Conservation (phyloP, 768 basidiomycete species). For the Panaeolus cyanescens region DNA sequence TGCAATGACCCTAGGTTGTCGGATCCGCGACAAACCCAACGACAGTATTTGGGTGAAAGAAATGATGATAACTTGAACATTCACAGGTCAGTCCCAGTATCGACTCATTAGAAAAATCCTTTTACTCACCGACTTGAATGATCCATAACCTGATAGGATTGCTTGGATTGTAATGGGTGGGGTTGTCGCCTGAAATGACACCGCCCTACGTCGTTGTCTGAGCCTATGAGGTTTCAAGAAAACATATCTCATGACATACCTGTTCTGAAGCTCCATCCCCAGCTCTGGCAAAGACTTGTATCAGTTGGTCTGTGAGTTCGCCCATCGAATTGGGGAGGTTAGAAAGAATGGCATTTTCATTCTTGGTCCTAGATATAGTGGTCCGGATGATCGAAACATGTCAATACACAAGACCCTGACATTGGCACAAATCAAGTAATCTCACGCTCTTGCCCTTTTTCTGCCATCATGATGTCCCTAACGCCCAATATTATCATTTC, state of each 20-base stretch:
- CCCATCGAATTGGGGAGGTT: constrained; percentile 41
- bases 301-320: constrained; percentile 39
- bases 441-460: not conserved
- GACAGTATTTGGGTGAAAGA: constrained; percentile 74
- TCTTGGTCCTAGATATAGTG: constrained; percentile 1
- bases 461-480: constrained; percentile 1
- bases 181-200: constrained; percentile 74
- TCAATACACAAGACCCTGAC: not conserved
- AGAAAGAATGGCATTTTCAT: not conserved
- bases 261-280: constrained; percentile 50
- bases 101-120: not conserved
- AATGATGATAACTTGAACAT: constrained; percentile 73
- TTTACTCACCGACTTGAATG: constrained; percentile 69
- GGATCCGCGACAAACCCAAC: constrained; percentile 62
- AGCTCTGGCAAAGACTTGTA: constrained; percentile 42
- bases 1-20: constrained; percentile 91
- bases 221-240: not conserved
- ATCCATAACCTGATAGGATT: constrained; percentile 81
- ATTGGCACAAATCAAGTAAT: not conserved
- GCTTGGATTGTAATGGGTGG: constrained; percentile 53
- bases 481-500: not conserved
- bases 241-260: constrained; percentile 27
- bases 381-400: constrained; percentile 3
- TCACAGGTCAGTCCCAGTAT: constrained; percentile 6
- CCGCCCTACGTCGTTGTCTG: constrained; percentile 53